Conservation (phyloP, 1,284 basidiomycete genomes). For the Ceratobasidium sp. region DNA sequence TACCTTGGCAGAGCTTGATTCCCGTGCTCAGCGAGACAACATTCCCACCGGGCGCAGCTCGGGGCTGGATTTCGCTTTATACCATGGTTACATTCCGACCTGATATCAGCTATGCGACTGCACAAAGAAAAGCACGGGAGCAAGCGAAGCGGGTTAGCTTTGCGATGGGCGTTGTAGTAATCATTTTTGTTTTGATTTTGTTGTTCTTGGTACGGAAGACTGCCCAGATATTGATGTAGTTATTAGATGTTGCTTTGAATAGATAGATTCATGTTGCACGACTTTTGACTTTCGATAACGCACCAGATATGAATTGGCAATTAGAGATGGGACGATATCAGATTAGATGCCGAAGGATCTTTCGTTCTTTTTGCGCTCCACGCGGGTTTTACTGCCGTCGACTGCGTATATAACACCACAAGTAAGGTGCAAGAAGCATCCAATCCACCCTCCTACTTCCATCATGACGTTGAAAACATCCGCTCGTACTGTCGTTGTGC, state of each 20-base stretch:
- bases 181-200: neutral
- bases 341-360: slow-evolving; percentile 31
- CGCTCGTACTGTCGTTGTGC: slow-evolving; percentile 17
- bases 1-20: slow-evolving; percentile 40
- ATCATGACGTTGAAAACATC: slow-evolving; percentile 3
- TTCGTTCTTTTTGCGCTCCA: slow-evolving; percentile 1
- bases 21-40: slow-evolving; percentile 42
- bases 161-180: neutral
- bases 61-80: slow-evolving; percentile 92
- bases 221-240: neutral
- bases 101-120: slow-evolving; percentile 87
- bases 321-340: slow-evolving; percentile 16
- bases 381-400: slow-evolving; percentile 5
- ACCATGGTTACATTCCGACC: slow-evolving; percentile 97
- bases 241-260: slow-evolving; percentile 4
- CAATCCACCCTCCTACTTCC: neutral
- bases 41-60: slow-evolving; percentile 56
- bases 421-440: neutral
- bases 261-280: slow-evolving; percentile 5
- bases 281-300: neutral
- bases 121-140: slow-evolving; percentile 64
- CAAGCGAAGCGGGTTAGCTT: slow-evolving; percentile 55
- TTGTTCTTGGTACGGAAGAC: neutral
- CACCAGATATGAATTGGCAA: neutral
- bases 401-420: slow-evolving; percentile 14